Conservation (phyloP, 2,329 filamentous ascomycete species). For the Venturia asperata region DNA sequence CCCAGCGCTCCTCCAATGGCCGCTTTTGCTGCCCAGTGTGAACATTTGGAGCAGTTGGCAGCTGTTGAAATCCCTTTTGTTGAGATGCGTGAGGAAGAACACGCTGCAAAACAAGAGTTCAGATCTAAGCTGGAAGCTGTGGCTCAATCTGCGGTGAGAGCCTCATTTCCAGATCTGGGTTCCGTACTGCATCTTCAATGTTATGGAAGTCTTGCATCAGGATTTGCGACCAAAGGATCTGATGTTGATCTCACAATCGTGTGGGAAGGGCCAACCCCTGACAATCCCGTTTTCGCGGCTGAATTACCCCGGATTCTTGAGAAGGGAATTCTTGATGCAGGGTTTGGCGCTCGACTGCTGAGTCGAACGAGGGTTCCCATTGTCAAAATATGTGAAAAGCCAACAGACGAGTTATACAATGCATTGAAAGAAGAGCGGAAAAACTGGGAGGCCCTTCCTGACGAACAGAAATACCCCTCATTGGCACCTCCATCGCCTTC, state of each 20-base stretch:
- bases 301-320: slow-evolving; percentile 63
- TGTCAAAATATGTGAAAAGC: slow-evolving; percentile 74
- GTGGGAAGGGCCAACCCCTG: slow-evolving; percentile 44
- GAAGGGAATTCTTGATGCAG: slow-evolving; percentile 62
- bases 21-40: slow-evolving; percentile 26
- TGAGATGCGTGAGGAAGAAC: slow-evolving; percentile 57
- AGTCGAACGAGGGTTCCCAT: slow-evolving; percentile 78
- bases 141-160: slow-evolving; percentile 52
- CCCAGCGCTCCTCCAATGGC: slow-evolving; percentile 19
- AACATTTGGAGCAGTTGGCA: slow-evolving; percentile 40
- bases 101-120: slow-evolving; percentile 64
- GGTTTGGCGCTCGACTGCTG: slow-evolving; percentile 68
- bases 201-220: slow-evolving; percentile 76
- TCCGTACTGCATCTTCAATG: slow-evolving; percentile 61
- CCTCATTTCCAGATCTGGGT: slow-evolving; percentile 44
- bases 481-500: slow-evolving; percentile 20
- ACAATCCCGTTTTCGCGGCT: slow-evolving; percentile 44
- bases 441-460: slow-evolving; percentile 60
- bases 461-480: slow-evolving; percentile 37
- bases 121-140: slow-evolving; percentile 57
- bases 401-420: slow-evolving; percentile 52
- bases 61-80: slow-evolving; percentile 47
- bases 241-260: slow-evolving; percentile 85
- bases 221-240: slow-evolving; percentile 79
- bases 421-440: slow-evolving; percentile 58